Conservation (phyloP, 805 yeast species). For the Maudiozyma serrabonitensis region DNA sequence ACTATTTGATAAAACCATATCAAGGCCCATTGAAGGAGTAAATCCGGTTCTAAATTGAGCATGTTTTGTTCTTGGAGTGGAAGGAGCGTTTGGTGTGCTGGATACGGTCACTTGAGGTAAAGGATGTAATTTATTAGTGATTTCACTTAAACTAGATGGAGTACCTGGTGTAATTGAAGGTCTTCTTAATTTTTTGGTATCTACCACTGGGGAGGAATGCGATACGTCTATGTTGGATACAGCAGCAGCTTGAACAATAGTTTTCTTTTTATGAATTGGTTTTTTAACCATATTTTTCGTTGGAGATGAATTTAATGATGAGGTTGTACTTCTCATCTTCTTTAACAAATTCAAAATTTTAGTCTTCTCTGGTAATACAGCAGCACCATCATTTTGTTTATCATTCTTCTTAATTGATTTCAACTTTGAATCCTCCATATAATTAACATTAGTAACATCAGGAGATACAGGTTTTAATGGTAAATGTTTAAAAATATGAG, state of each 20-base stretch:
- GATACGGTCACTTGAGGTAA: constrained; percentile 4
- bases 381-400: neutral
- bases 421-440: neutral
- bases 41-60: constrained; percentile 7
- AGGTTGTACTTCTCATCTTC: constrained; percentile 19
- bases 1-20: constrained; percentile 3
- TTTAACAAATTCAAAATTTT: constrained; percentile 21
- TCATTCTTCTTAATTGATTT: neutral
- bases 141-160: neutral
- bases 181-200: neutral
- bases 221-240: too few relatives aligned
- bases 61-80: constrained; percentile 3
- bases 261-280: neutral
- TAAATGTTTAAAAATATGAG: constrained; percentile 2
- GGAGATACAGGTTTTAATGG: neutral
- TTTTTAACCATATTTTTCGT: neutral
- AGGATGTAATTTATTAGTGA: neutral
- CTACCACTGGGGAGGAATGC: neutral
- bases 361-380: constrained; percentile 14
- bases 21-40: constrained; percentile 5
- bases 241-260: neutral
- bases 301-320: neutral
- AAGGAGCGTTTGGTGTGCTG: constrained; percentile 4
- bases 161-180: neutral
- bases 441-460: neutral